Base-by-base conservation (phyloP, 225 moss, liverwort and hornwort species). In the Climacium dendroides region DNA sequence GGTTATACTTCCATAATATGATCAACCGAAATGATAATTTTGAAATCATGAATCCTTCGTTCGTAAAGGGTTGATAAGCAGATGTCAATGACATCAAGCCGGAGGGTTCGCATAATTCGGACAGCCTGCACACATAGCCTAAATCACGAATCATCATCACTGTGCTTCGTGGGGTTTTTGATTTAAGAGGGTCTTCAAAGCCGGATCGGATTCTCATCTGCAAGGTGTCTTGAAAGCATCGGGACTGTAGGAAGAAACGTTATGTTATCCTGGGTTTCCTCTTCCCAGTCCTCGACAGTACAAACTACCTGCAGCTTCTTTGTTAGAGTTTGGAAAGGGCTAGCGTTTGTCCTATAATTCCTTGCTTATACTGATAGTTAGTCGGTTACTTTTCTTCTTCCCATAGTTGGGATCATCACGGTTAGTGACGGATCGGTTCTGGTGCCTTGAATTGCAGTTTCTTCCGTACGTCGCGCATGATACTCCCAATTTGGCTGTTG, bases 391-490 rank as follows among this genome's bases (percentile, higher is more conserved):
- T 62, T 35, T 64, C n/a, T 59, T 74, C n/a, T 19, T 60, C 85
- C 41, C 39, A 23, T 60, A 35, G 35, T 70, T 50, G 63, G 66
- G 53, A 62, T 82, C 25, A 43, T 48, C 16, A 12, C 43, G 60
- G 26, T 45, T 70, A 20, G 74, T 45, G 69, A 28, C 69, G 77
- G 70, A 35, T 75, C 58, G 78, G 47, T 50, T 48, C 71, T 52
- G 25, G 48, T 88, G 78, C 15, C 34, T 83, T 60, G 78, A 70
- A 76, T 25, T 90, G 85, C 90, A 92, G 92, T 73, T 92, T 45
- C 90, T 92, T 67, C 92, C 90, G 29, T 92, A 92, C 43, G 92
- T 92, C 39, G 92, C 92, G 22, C 90, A 92, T 60, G 87, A 92
- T 47, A 92, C 90, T 47, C 92, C 89, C 41, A 90, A 89, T 63